Base-by-base conservation (phyloP, 345 rosid species). In the Cardamine occulta region DNA sequence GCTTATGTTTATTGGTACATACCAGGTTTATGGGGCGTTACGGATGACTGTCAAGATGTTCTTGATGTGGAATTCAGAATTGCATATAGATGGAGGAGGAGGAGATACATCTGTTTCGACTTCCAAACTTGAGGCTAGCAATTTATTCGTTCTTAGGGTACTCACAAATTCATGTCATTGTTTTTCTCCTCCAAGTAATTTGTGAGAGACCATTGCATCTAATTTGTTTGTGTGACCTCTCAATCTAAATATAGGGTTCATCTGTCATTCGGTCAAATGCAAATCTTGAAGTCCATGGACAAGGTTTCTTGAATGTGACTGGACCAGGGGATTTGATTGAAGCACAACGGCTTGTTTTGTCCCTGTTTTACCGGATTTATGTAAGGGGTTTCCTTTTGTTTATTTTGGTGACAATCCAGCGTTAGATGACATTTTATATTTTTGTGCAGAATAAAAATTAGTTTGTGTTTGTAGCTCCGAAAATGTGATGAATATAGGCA, bases 21-120 rank as follows among this genome's bases (percentile, higher is more conserved):
- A 32, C 64, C 81, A 93, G 99, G 99, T 96, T 49, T 96, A 93
- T 82, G 99, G 99, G 64, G 99, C 99, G 42, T 77, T 96, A 71
- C 89, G 99, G 64, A 96, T 96, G 99, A 82, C 92, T 71, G 99
- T 93, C 59, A 96, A 96, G 80, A 93, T 96, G 81, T 96, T 96
- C 83, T 84, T 96, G 85, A 89, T 96, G 98, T 96, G 98, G 99
- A 93, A 96, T 77, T 96, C 99, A 53, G 68, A 91, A 85, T 81
- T 96, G 96, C 74, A 89, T 75, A 85, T 96, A 75, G 89, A 88
- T 83, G 99, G 93, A 12, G 97, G 96, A 80, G 80, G 76, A 53
- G 97, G 88, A 74, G 99, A 96, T 73, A 65, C 80, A 53, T 72
- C 87, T 71, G 95, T 96, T 71, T 81, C 88, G 23, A 93, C 97